Evolutionary conservation across 1,284 basidiomycete species (phyloP).

Genomic region (Anthracocystis setariae): DNA sequence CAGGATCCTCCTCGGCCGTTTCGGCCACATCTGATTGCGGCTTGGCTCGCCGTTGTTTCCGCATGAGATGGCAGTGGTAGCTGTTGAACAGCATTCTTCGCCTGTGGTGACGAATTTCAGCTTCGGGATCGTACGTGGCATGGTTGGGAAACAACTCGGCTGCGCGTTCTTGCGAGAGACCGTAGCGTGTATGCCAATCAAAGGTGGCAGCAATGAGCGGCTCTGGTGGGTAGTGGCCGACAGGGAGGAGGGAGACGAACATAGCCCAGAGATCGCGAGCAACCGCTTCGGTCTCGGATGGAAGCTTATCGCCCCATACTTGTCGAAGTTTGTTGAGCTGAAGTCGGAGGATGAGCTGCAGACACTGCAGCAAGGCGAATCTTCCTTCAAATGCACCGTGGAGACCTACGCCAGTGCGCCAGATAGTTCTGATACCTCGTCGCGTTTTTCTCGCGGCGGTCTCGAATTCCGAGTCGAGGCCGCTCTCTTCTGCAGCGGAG

Average conservation of each 20-base stretch:
- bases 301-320: constrained; percentile 41
- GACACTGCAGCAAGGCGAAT: constrained; percentile 49
- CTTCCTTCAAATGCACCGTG: constrained; percentile 38
- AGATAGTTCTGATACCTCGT: constrained; percentile 29
- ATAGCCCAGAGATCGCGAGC: constrained; percentile 61
- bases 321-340: constrained; percentile 49
- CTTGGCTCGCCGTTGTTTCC: constrained; percentile 1
- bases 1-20: constrained; percentile 10
- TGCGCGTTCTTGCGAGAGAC: constrained; percentile 29
- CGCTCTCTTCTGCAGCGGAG: constrained; percentile 32
- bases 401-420: constrained; percentile 35
- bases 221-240: constrained; percentile 42
- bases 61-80: constrained; percentile 22
- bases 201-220: constrained; percentile 48
- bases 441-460: constrained; percentile 23
- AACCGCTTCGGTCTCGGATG: constrained; percentile 48
- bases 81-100: constrained; percentile 36
- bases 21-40: neutral
- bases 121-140: constrained; percentile 32
- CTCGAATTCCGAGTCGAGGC: constrained; percentile 26
- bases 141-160: constrained; percentile 37
- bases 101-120: constrained; percentile 35
- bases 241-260: constrained; percentile 43
- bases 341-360: constrained; percentile 55
- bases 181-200: constrained; percentile 46